Percentiles rank a stretch among this genome's conserved stretches.
Conservation (phyloP, 176 grass and related monocot genomes). For the Oryza glaberrima region DNA sequence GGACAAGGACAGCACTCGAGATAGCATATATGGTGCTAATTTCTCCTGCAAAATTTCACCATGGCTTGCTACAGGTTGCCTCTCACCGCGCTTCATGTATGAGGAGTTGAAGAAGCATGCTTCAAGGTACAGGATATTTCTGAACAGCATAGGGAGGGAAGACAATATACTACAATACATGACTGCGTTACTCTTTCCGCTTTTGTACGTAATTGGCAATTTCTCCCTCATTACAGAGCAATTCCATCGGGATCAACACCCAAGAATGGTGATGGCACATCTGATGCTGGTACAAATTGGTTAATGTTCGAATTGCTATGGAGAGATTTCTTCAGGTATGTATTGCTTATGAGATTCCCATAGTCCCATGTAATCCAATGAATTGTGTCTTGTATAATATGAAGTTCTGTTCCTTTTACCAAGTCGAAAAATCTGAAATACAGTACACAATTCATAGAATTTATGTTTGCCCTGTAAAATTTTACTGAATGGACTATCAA, state of each 20-base stretch:
- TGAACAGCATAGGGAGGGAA: background rate
- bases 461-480: background rate
- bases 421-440: background rate
- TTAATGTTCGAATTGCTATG: constrained; percentile 93
- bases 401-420: constrained; percentile 12
- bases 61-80: constrained; percentile 92
- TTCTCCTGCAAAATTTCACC: constrained; percentile 99
- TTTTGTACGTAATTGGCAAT: constrained; percentile 14
- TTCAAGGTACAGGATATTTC: constrained; percentile 53
- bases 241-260: constrained; percentile 46
- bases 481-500: background rate
- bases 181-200: background rate
- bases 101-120: constrained; percentile 94
- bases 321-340: constrained; percentile 99
- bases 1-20: constrained; percentile 53
- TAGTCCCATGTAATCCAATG: constrained; percentile 1
- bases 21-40: constrained; percentile 92
- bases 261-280: constrained; percentile 44
- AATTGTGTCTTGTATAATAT: background rate
- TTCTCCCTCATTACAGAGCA: constrained; percentile 41
- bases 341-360: background rate
- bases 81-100: constrained; percentile 94
- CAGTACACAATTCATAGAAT: background rate
- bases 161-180: background rate
- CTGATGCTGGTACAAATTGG: constrained; percentile 90